Conservation (phyloP, 192 early-diverging fungal genomes). For the Dissophora globulifera region DNA sequence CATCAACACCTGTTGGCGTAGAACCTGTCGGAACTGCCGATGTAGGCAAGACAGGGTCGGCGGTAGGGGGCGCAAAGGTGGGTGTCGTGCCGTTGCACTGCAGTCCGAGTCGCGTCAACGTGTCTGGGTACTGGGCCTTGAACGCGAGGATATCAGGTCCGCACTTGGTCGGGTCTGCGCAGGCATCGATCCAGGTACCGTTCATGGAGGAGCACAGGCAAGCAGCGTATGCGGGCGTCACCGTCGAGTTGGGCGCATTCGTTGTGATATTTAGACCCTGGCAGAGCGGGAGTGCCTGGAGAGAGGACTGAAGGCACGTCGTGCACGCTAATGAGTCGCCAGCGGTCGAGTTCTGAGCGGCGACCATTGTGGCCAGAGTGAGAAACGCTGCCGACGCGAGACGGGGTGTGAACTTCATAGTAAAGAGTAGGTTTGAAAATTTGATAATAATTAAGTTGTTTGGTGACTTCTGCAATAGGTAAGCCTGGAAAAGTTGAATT, state of each 20-base stretch:
- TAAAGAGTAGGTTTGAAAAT: no score
- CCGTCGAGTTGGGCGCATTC: background rate
- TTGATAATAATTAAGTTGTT: no score
- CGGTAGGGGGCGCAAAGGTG: constrained; percentile 13
- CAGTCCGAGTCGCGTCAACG: constrained; percentile 3
- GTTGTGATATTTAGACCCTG: constrained; percentile 17
- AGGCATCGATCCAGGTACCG: constrained; percentile 36
- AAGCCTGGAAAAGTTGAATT: no score
- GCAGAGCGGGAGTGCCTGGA: constrained; percentile 25
- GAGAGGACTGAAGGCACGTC: constrained; percentile 20
- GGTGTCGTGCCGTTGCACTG: constrained; percentile 28
- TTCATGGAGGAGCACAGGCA: constrained; percentile 33
- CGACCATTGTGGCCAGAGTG: constrained; percentile 1
- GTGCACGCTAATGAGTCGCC: constrained; percentile 3
- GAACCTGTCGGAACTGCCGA: constrained; percentile 1
- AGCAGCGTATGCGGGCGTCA: constrained; percentile 9
- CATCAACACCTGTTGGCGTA: background rate
- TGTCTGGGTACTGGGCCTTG: constrained; percentile 3
- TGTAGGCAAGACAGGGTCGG: constrained; percentile 1
- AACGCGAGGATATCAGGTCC: constrained; percentile 14
- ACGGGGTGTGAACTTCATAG: no score
- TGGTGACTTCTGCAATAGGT: no score
- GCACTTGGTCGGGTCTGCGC: constrained; percentile 4
- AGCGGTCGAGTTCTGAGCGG: constrained; percentile 20
- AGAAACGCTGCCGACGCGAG: background rate